A percentile compares a stretch with the other conserved stretches of the same genome.
phyloP scores from a whole-genome alignment of 345 rosid genomes.

The Syzygium aromaticum region DNA sequence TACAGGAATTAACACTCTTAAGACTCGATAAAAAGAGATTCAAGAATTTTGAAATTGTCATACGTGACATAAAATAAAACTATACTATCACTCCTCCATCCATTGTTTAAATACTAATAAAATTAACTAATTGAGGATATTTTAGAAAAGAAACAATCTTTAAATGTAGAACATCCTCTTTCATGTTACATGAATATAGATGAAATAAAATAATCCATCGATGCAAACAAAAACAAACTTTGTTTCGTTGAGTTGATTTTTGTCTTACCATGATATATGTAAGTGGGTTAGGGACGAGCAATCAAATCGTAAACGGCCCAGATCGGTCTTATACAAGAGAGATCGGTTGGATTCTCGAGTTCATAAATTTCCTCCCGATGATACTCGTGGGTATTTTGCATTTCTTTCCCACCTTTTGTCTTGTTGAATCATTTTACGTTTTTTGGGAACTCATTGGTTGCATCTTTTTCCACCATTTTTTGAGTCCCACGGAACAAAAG shows the following conservation, averaged over 20 bases:
- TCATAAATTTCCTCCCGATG: not conserved
- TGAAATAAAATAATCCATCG: no score
- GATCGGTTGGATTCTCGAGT: no score
- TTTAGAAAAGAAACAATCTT: not conserved
- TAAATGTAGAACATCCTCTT: not conserved
- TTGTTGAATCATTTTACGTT: not conserved
- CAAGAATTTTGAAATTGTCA: not conserved
- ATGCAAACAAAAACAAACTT: not conserved
- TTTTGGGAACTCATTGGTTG: not conserved
- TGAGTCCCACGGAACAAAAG: not conserved
- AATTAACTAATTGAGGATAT: not conserved
- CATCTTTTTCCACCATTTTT: not conserved
- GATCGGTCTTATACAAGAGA: no score
- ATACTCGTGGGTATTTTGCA: not conserved
- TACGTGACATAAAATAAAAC: not conserved
- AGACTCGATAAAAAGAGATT: not conserved
- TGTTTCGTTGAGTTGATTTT: no score
- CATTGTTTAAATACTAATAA: not conserved
- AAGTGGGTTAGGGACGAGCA: no score
- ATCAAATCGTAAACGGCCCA: no score
- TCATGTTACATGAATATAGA: no score
- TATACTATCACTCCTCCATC: fast-evolving
- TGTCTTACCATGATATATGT: no score
- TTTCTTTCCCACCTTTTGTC: not conserved
- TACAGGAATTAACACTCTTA: not conserved